Base-by-base conservation (phyloP, 371 early-diverging fungal species). In the Conidiobolus coronatus region DNA sequence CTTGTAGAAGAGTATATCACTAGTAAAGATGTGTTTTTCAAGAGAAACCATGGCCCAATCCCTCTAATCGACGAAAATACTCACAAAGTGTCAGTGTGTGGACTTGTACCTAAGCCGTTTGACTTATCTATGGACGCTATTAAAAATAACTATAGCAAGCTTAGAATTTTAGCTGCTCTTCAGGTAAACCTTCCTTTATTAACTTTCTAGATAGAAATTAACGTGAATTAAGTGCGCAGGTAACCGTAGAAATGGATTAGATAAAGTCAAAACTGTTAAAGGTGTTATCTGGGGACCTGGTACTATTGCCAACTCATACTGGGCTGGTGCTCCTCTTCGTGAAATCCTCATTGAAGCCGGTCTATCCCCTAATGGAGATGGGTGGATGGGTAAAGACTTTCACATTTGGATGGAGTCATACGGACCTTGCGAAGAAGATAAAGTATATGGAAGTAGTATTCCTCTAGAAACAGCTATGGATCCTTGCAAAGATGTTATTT, bases 31-130 rank as follows among this genome's bases (percentile, higher is more conserved):
- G 47, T 73, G 21, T 73, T 73, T 52, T 72, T 68, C 58, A 73
- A 76, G 20, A 69, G 89, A 35, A 85, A 85, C 65, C 89, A 88
- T 56, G 76, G 85, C 2, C 70, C 83, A 36, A 85, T 86, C 11
- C 86, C 89, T 24, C 33, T 44, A 7, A 44, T 51, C 6, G 45
- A 44, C n/a, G 44, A 14, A 4, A 37, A 13, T 33, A 51, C 48
- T 2, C 39, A 45, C 40, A 34, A 29, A 9, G 9, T 51, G 9
- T 34, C n/a, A 6, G 20, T 51, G n/a, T 21, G 29, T 52, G 70
- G 75, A 2, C 57, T 73, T 19, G 71, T 75, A 21, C 55, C 65
- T 23, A 57, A 52, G 9, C 47, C 55, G 7, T 64, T 49, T 4
- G 22, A 22, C 19, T 13, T 49, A 19, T n/a, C 20, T 9, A 12